Evolutionary conservation across 2,329 filamentous ascomycete genomes (phyloP).

Genomic region (Aspergillus japonicus): DNA sequence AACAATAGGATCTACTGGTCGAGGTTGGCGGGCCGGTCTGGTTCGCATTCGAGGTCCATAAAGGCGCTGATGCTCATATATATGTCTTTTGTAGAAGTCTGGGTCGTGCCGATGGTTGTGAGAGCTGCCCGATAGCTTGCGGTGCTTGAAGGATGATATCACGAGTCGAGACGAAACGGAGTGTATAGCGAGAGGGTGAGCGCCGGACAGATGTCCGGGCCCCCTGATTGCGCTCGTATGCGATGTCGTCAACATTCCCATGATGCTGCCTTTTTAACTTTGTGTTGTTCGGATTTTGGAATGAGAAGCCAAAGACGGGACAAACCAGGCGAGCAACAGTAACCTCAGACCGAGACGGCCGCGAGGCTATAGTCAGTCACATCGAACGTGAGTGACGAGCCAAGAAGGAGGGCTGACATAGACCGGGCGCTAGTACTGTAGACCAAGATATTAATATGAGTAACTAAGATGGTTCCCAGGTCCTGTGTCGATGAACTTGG

Average conservation of each 20-base stretch:
- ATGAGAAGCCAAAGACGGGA: background rate
- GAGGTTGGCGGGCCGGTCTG: background rate
- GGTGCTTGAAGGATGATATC: slow-evolving; percentile 7
- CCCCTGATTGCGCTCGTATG: background rate
- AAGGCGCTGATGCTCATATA: slow-evolving; percentile 2
- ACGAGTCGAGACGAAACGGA: background rate
- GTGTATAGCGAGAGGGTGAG: background rate
- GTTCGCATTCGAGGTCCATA: background rate
- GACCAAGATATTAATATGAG: no score
- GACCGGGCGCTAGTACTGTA: background rate
- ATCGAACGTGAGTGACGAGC: background rate
- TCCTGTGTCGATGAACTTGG: background rate
- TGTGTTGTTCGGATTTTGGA: background rate
- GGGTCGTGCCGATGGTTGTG: background rate
- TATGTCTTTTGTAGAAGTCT: background rate
- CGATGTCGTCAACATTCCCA: background rate
- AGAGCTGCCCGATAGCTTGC: slow-evolving; percentile 10
- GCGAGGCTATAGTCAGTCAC: background rate
- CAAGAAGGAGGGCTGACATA: background rate
- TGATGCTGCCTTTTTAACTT: background rate
- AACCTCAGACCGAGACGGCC: background rate
- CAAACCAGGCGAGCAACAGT: background rate
- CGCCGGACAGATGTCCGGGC: background rate
- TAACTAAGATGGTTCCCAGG: background rate
- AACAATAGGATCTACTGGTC: slow-evolving; percentile 1